Evolutionary conservation across 1,284 basidiomycete species (phyloP).

Genomic region (Puccinia coronata): DNA sequence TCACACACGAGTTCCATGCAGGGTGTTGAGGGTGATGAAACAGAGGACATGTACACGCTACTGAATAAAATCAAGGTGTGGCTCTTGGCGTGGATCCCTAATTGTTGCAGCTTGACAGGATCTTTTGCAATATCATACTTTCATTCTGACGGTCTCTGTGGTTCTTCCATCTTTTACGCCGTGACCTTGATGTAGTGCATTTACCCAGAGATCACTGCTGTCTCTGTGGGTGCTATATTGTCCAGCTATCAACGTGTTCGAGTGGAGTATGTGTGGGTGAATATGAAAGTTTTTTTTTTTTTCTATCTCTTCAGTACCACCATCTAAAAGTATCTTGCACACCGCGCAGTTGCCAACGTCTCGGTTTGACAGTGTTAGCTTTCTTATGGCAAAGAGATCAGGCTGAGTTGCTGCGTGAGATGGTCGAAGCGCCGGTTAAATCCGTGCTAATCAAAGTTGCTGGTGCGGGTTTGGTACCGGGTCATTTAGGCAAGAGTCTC

Average conservation of each 20-base stretch:
- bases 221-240: conserved; percentile 93
- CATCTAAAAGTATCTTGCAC: background rate
- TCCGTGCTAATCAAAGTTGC: conserved; percentile 94
- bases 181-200: conserved; percentile 62
- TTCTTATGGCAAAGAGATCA: conserved; percentile 96
- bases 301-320: background rate
- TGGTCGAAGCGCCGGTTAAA: conserved; percentile 77
- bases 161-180: conserved; percentile 45
- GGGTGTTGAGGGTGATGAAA: conserved; percentile 71
- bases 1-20: background rate
- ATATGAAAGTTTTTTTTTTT: background rate
- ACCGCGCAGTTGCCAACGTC: conserved; percentile 71
- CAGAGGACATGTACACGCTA: conserved; percentile 86
- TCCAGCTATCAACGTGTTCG: conserved; percentile 96
- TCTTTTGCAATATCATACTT: background rate
- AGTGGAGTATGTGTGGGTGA: conserved; percentile 84
- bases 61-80: conserved; percentile 75
- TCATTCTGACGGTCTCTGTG: background rate
- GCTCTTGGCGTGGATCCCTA: conserved; percentile 1
- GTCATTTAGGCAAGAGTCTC: conserved; percentile 77
- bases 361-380: conserved; percentile 76
- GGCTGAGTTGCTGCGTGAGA: conserved; percentile 76
- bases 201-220: conserved; percentile 81
- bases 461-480: conserved; percentile 78
- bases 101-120: background rate